Evolutionary conservation across 139 green algal species (phyloP), one percentile per base, ranked within the genome.

Genomic region (Mychonastes homosphaera): DNA sequence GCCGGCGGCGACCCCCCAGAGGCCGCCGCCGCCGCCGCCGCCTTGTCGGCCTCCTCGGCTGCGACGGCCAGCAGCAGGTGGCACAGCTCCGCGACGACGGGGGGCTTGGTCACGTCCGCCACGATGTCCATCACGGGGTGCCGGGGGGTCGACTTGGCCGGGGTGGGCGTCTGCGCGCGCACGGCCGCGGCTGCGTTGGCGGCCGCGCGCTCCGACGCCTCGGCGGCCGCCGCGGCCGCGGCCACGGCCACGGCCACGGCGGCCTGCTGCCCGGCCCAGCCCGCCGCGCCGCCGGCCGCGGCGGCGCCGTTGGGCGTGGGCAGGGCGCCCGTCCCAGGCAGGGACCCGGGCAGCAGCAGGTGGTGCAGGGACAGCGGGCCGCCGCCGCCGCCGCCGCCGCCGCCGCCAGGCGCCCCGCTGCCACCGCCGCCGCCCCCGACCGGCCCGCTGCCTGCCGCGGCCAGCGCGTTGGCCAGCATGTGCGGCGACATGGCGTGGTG

Each of bases 31-130:
- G n/a, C n/a, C n/a, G n/a, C n/a, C n/a, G n/a, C n/a, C n/a, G n/a
- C n/a, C 53, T 53, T 53, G 28, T 54, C 56, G 44, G 50, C 55
- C 35, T 59, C 60, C 16, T 73, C 59, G 26, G 49, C 62, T 7
- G 65, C 55, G 36, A 73, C 44, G 35, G 64, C 19, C 13, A 49
- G 44, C 28, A 71, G 54, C 56, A 79, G 59, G 36, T 59, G 28
- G 33, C 65, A 71, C n/a, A 80, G 40, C 59, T 80, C 72, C 26
- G 76, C 76, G 15, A 83, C 47, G 16, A 70, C 57, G 8, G 27
- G 32, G 6, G 62, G 62, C 30, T 64, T 70, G 7, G 80, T 56
- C 55, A 80, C 51, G 38, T 74, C 62, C 30, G 48, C 52, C 0
- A 71, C 28, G 16, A 73, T 55, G 56, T 63, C 57, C 21, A 58